Conservation (phyloP, 2,329 filamentous ascomycete genomes). For the Zymoseptoria crescenta region DNA sequence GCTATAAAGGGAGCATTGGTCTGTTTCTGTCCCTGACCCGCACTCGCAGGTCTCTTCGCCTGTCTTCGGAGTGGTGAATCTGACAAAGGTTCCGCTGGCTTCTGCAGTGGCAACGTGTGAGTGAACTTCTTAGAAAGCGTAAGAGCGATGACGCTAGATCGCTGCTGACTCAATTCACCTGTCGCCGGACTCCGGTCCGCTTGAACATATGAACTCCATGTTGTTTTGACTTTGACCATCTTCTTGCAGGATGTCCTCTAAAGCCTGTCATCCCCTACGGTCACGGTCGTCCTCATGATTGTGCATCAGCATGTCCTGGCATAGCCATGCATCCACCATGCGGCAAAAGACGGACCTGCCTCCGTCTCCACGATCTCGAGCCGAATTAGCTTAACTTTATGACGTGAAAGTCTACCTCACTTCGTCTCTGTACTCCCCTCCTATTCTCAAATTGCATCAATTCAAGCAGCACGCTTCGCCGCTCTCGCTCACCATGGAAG, state of each 20-base stretch:
- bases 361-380: neutral
- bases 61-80: neutral
- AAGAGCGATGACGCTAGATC: neutral
- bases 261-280: neutral
- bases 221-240: neutral
- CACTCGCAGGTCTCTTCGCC: neutral
- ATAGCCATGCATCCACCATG: neutral
- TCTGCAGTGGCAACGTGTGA: neutral
- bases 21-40: neutral
- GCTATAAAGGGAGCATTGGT: constrained; percentile 20
- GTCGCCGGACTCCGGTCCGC: neutral
- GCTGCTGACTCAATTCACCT: neutral
- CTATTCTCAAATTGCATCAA: neutral
- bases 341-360: neutral
- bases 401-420: neutral
- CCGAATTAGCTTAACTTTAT: neutral
- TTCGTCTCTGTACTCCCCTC: neutral
- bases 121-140: neutral
- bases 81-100: neutral
- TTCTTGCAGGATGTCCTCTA: neutral
- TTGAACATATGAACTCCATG: neutral
- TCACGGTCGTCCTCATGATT: no score
- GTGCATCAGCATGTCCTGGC: neutral
- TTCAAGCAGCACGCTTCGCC: neutral
- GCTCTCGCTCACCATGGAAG: constrained; percentile 33